Evolutionary conservation across 176 grass and related monocot species (phyloP).

Genomic region (Carex parvula): DNA sequence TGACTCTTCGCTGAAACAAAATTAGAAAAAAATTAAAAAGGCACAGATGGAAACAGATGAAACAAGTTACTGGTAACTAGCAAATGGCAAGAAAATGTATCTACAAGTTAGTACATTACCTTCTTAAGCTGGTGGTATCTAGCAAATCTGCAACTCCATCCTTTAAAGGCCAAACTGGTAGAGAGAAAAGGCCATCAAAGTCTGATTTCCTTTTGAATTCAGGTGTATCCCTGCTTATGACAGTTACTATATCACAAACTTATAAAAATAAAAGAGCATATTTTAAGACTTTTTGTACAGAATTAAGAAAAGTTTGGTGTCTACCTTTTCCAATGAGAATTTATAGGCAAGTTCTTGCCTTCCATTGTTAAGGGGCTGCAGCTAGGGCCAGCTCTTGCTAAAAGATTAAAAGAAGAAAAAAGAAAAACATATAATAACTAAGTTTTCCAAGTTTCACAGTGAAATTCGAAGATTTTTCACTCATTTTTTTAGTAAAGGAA

Average conservation of each 20-base stretch:
- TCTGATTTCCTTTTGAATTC: slow-evolving; percentile 22
- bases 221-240: slow-evolving; percentile 17
- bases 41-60: not conserved
- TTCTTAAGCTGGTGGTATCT: slow-evolving; percentile 25
- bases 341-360: not conserved
- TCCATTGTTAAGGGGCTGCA: slow-evolving; percentile 4
- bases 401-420: slow-evolving; percentile 15
- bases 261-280: not conserved
- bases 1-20: slow-evolving; percentile 16
- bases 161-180: slow-evolving; percentile 20
- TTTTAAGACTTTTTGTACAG: not conserved
- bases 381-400: slow-evolving; percentile 19
- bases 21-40: not conserved
- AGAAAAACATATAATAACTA: slow-evolving; percentile 3
- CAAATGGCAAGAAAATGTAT: not conserved
- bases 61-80: not conserved
- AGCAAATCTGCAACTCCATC: slow-evolving; percentile 13
- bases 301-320: not conserved
- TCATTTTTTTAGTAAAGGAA: not conserved
- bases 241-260: not conserved
- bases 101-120: not conserved
- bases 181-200: slow-evolving; percentile 4
- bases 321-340: slow-evolving; percentile 22
- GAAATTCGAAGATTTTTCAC: not conserved
- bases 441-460: not conserved